Percentiles rank a stretch among this genome's conserved stretches.
phyloP scores from a whole-genome alignment of 2,329 filamentous ascomycete species.

The Botrytis byssoidea region DNA sequence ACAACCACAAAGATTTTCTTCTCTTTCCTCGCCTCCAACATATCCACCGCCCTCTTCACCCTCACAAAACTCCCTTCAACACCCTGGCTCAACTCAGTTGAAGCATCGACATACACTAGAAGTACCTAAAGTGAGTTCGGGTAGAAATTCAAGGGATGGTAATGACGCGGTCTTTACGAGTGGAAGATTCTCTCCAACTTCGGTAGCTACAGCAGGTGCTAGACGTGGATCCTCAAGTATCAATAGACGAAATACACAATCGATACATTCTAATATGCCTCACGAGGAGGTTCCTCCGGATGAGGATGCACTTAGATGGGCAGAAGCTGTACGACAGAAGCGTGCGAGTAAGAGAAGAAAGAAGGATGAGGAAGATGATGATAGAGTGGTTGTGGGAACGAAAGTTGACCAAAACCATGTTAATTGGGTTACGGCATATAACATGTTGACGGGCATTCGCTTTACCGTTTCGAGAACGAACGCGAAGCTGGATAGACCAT shows the following conservation, averaged over 20 bases:
- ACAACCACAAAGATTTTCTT: not conserved
- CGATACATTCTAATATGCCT: slow-evolving; percentile 78
- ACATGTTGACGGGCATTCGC: slow-evolving; percentile 98
- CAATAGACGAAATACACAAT: slow-evolving; percentile 76
- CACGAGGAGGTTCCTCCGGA: slow-evolving; percentile 82
- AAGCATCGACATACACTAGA: slow-evolving; percentile 87
- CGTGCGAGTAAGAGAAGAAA: slow-evolving; percentile 81
- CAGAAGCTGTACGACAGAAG: slow-evolving; percentile 89
- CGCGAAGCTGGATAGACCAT: slow-evolving; percentile 86
- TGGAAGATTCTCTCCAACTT: slow-evolving; percentile 74
- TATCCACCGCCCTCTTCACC: slow-evolving; percentile 53
- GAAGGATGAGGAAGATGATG: slow-evolving; percentile 86
- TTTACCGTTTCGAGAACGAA: slow-evolving; percentile 96
- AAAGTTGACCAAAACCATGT: slow-evolving; percentile 97
- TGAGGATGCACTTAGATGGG: slow-evolving; percentile 88
- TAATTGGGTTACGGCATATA: slow-evolving; percentile 97
- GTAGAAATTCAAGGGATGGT: slow-evolving; percentile 70
- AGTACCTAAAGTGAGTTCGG: slow-evolving; percentile 68
- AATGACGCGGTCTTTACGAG: slow-evolving; percentile 66
- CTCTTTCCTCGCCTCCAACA: slow-evolving; percentile 60
- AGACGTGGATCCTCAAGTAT: slow-evolving; percentile 83
- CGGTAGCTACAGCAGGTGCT: slow-evolving; percentile 50
- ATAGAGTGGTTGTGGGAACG: slow-evolving; percentile 90
- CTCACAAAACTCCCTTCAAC: slow-evolving; percentile 35
- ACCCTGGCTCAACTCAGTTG: slow-evolving; percentile 57